Base-by-base conservation (phyloP, 345 rosid species). In the Corchorus olitorius region DNA sequence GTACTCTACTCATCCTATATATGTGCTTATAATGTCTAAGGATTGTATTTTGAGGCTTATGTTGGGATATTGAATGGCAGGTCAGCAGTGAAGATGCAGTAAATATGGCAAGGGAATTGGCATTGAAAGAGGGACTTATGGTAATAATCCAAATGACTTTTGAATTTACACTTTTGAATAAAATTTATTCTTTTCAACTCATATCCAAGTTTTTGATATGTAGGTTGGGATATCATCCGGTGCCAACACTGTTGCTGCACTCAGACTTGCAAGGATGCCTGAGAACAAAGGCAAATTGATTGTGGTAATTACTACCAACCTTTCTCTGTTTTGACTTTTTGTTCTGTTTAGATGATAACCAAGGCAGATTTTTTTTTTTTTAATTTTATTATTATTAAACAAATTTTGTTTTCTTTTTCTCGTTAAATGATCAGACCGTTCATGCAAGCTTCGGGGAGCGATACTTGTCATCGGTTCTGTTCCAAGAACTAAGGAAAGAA, bases 151-250 rank as follows among this genome's bases (percentile, higher is more conserved):
- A 33, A 63, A 16, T 59, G 22, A 41, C 58, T 14, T 22, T 46
- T 73, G 19, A 10, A 14, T 72, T 53, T 2, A 0, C 14, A 27
- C 34, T 50, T 69, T 0, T 50, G 4, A 39, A 16, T 8, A 22
- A 6, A 35, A 52, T 15, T 70, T 70, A 9, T 33, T 70, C n/a
- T 56, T 72, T 72, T 39, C n/a, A 4, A 50, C 43, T 50, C 45
- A 0, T 50, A 33, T 15, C 0, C 0, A 3, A 50, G 48, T n/a
- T 54, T 54, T 34, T n/a, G 63, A 48, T 37, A 1, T 75, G 79
- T 65, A 95, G 98, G 99, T 96, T 73, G 99, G 99, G 60, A 96
- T 96, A 80, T 93, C 98, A 39, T 96, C 98, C 0, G 99, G 98
- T 58, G 98, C 97, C 67, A 96, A 96, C 67, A 92, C 99, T 0